Percentiles rank a stretch among this genome's conserved stretches.
phyloP scores from a whole-genome alignment of 192 early-diverging fungal genomes.

The Coemansia sp. region DNA sequence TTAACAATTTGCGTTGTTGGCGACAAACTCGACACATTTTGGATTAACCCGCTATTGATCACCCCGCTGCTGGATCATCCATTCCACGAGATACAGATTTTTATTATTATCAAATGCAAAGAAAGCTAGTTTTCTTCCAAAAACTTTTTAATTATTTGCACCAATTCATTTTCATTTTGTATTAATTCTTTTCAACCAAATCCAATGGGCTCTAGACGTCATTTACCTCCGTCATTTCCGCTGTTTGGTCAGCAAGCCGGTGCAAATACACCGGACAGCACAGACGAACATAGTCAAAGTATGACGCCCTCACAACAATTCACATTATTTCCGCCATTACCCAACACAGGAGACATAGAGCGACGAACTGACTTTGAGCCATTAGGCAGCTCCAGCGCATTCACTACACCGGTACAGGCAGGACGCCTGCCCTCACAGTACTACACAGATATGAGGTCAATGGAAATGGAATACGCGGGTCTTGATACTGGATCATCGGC shows the following conservation, averaged over 20 bases:
- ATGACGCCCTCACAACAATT: constrained; percentile 1
- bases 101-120: too few relatives aligned
- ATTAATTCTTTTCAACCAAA: not conserved
- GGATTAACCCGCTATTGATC: too few relatives aligned
- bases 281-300: not conserved
- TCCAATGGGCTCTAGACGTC: constrained; percentile 8
- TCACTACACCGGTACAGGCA: not conserved
- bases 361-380: constrained; percentile 1
- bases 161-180: too few relatives aligned
- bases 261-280: not conserved
- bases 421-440: not conserved
- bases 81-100: too few relatives aligned
- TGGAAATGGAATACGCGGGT: not conserved
- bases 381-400: not conserved
- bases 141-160: too few relatives aligned
- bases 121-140: too few relatives aligned
- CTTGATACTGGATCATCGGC: not conserved
- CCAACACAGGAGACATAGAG: constrained; percentile 5
- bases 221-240: not conserved
- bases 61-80: too few relatives aligned
- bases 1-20: too few relatives aligned
- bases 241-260: not conserved
- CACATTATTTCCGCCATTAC: not conserved
- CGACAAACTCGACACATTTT: too few relatives aligned
- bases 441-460: not conserved